phyloP scores from a whole-genome alignment of 352 stramenopile species.

The Globisporangium canariense region DNA sequence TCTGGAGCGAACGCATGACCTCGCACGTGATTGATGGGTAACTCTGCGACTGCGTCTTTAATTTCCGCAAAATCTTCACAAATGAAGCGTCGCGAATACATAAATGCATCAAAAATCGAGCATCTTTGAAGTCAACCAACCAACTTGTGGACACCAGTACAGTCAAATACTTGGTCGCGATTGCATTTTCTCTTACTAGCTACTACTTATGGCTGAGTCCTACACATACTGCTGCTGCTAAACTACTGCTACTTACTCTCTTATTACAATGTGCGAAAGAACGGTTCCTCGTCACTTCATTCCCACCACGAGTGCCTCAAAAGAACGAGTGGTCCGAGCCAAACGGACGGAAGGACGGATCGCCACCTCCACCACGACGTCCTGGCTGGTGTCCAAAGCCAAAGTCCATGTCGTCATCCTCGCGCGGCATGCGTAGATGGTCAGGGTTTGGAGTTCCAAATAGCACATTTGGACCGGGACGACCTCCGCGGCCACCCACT shows the following conservation, averaged over 20 bases:
- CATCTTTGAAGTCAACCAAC: no score
- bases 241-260: neutral
- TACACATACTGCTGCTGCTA: neutral
- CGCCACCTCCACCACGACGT: constrained; percentile 27
- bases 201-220: neutral
- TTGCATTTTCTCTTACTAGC: neutral
- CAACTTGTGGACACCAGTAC: neutral
- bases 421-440: constrained; percentile 73
- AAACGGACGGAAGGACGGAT: constrained; percentile 45
- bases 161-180: neutral
- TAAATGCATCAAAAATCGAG: no score
- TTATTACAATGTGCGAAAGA: neutral
- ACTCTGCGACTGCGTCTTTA: no score
- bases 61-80: no score
- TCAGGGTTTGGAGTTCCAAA: constrained; percentile 79
- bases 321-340: constrained; percentile 72
- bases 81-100: no score
- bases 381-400: constrained; percentile 35
- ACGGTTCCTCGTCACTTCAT: neutral
- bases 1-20: neutral
- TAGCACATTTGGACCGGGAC: constrained; percentile 48
- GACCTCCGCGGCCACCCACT: constrained; percentile 20
- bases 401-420: constrained; percentile 53
- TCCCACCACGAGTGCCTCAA: constrained; percentile 1
- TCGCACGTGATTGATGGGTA: no score